Evolutionary conservation across 768 basidiomycete genomes (phyloP), one percentile per base, ranked within the genome.

Genomic region (Russula abietina): DNA sequence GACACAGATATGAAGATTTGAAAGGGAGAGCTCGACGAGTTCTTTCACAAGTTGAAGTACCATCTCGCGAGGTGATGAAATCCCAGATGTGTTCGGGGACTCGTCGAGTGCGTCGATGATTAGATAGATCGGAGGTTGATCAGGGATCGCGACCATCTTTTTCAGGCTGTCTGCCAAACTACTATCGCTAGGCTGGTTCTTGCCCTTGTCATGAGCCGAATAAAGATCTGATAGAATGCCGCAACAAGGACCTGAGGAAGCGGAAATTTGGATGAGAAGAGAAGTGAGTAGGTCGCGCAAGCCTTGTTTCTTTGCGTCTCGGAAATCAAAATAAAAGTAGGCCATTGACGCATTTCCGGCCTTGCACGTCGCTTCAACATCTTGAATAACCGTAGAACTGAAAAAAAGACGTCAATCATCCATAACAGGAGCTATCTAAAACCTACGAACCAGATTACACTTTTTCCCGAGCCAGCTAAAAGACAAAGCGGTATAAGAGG

Each of bases 101-200:
- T 62, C 61, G 9, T 62, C 61, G 19, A 62, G 28, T 0, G 56
- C 61, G 33, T 62, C 61, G 0, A 58, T 4, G n/a, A 57, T 55
- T 3, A 61, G 9, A 48, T 61, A 61, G 26, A 32, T 46, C 3
- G 36, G 53, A n/a, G 11, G 8, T 46, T 43, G 30, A n/a, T 19
- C 14, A 1, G 55, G 28, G 38, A 51, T 12, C 5, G 30, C 12
- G 32, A 62, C 38, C 55, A 62, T 57, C 4, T 57, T 4, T 19
- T 62, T 50, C n/a, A n/a, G n/a, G n/a, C n/a, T n/a, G n/a, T n/a
- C n/a, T n/a, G n/a, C n/a, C n/a, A n/a, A n/a, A n/a, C n/a, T n/a
- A n/a, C n/a, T n/a, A n/a, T n/a, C n/a, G n/a, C n/a, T n/a, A n/a
- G n/a, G n/a, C n/a, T n/a, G n/a, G n/a, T n/a, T n/a, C n/a, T n/a